These are phyloP conservation scores for Purshia tridentata DNA, from an alignment of 306 rosid genomes.

Conservation along the genomic window DNA sequence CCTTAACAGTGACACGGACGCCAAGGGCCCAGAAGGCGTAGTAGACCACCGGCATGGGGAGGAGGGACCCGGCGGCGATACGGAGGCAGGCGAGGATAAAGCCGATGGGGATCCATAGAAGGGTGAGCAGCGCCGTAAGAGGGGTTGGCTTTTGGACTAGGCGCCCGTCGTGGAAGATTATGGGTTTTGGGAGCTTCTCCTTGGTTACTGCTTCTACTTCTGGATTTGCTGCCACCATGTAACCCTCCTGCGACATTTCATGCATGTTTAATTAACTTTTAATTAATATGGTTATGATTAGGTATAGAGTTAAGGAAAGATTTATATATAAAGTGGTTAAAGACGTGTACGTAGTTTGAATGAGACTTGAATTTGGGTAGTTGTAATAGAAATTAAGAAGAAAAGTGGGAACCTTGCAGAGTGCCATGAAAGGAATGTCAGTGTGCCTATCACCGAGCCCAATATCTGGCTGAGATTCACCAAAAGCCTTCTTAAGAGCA, in stretches of 20 bases:
- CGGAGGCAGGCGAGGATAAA: constrained; percentile 66
- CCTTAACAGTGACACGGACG: constrained; percentile 62
- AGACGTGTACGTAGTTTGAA: too few relatives aligned
- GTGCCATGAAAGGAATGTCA: constrained; percentile 70
- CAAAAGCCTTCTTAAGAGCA: constrained; percentile 48
- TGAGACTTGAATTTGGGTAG: too few relatives aligned
- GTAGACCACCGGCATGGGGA: constrained; percentile 72
- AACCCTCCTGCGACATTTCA: constrained; percentile 54
- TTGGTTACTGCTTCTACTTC: constrained; percentile 44
- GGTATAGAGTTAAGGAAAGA: too few relatives aligned
- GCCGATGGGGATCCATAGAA: constrained; percentile 77
- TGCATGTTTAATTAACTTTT: neutral
- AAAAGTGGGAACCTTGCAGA: constrained; percentile 59
- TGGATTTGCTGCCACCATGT: constrained; percentile 50
- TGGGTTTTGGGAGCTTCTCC: constrained; percentile 72
- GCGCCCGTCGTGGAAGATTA: constrained; percentile 86
- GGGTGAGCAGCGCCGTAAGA: constrained; percentile 44
- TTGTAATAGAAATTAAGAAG: too few relatives aligned
- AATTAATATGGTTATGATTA: too few relatives aligned
- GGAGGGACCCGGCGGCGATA: constrained; percentile 69
- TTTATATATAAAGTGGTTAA: too few relatives aligned
- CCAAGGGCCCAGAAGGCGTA: constrained; percentile 72
- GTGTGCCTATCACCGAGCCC: constrained; percentile 80
- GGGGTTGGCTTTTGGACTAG: constrained; percentile 73
- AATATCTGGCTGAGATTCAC: constrained; percentile 49